Base-by-base conservation (phyloP, 768 basidiomycete genomes). In the Agrocybe praecox region DNA sequence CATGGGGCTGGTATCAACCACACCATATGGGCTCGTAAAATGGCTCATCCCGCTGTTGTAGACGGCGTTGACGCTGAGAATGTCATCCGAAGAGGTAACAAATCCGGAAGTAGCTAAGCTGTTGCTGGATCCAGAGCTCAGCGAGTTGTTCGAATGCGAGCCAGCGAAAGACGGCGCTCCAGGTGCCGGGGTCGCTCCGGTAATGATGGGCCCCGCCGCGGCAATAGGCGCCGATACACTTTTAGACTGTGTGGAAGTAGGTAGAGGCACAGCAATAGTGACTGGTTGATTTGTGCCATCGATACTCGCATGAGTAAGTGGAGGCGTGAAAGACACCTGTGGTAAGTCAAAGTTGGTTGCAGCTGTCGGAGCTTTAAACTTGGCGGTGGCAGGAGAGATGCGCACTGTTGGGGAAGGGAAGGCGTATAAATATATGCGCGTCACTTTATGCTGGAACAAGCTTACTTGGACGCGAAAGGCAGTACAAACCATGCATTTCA, bases 401-500 rank as follows among this genome's bases (percentile, higher is more conserved):
- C 92, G 89, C 92, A 94, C 92, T 94, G 64, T 17, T 56, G 47
- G 24, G 24, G 52, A 44, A 36, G 29, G 58, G 34, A 65, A 46
- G 26, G 65, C 72, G 5, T 40, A 40, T 40, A 49, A 71, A 64
- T 74, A 66, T 69, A 67, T 72, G 71, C 70, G 66, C 51, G 42
- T 52, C 52, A 42, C 51, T 40, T 44, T 22, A 17, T 19, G 24
- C 19, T 15, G 36, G n/a, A 55, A 36, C 32, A 22, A 19, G 80
- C 90, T 60, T 71, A 94, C 92, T 94, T 46, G 93, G 94, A 56
- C 93, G 84, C 34, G 91, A 92, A 49, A 92, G 80, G 67, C 93
- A 94, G 66, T 94, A 94, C 12, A 94, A 77, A 11, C 93, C 94
- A 64, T 92, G 92, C 92, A 93, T 95, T 75, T 93, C 93, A 54